These are phyloP conservation scores for Ampelomyces quisqualis DNA, from an alignment of 2,329 filamentous ascomycete species.

Conservation along the genomic window DNA sequence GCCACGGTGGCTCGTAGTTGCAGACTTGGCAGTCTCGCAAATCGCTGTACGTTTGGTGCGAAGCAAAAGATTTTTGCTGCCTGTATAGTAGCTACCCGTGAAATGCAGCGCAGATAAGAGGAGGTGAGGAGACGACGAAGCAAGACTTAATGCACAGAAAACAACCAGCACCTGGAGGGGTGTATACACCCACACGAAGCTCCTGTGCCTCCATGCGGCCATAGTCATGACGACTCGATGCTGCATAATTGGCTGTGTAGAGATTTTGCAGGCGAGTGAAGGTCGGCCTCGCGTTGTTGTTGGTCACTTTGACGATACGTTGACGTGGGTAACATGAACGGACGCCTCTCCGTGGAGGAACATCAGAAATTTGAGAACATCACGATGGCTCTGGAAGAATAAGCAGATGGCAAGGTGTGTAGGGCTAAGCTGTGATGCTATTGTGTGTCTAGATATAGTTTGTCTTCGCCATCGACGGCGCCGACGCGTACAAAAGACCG, in stretches of 20 bases:
- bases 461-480: too few species aligned
- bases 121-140: slow-evolving; percentile 11
- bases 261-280: background rate
- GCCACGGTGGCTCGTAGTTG: slow-evolving; percentile 17
- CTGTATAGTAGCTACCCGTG: slow-evolving; percentile 4
- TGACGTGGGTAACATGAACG: too few species aligned
- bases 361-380: background rate
- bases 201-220: slow-evolving; percentile 3
- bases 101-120: slow-evolving; percentile 7
- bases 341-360: background rate
- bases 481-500: too few species aligned
- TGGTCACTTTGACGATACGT: background rate
- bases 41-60: slow-evolving; percentile 1
- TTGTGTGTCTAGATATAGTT: too few species aligned
- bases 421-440: background rate
- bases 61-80: slow-evolving; percentile 3
- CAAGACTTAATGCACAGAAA: slow-evolving; percentile 11
- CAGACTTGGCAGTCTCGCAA: background rate
- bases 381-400: background rate
- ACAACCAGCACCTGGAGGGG: slow-evolving; percentile 10
- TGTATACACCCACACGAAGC: slow-evolving; percentile 3
- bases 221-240: slow-evolving; percentile 20
- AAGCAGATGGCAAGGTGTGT: background rate
- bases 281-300: background rate
- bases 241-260: slow-evolving; percentile 7